These are phyloP conservation scores for Desmodesmus armatus DNA, from an alignment of 139 green algal genomes.

Conservation along the genomic window DNA sequence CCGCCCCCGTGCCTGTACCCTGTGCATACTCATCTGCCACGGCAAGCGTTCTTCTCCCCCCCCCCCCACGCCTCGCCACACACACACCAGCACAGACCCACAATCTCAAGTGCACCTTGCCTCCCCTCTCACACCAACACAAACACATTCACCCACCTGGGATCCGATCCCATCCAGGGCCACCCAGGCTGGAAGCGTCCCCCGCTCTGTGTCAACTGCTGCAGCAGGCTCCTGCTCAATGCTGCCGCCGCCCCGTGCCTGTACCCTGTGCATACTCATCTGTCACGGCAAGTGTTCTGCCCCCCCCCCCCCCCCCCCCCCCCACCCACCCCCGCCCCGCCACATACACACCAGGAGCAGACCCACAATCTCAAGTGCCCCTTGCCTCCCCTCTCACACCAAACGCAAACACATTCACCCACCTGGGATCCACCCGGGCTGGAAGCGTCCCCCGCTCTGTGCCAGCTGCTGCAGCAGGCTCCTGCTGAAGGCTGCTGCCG, in stretches of 20 bases:
- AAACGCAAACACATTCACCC: not conserved
- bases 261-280: too few relatives aligned
- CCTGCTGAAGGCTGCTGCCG: not conserved
- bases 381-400: too few relatives aligned
- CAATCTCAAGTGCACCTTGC: not conserved
- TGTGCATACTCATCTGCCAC: too few relatives aligned
- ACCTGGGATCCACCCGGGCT: conserved; percentile 36
- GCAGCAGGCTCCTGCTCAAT: conserved; percentile 16
- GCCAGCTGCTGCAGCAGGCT: conserved; percentile 23
- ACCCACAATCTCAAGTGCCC: not conserved
- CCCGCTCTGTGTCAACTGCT: not conserved
- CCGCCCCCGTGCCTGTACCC: too few relatives aligned
- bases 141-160: conserved; percentile 27
- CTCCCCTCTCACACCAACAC: not conserved
- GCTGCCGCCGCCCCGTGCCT: not conserved
- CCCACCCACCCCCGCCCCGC: too few relatives aligned
- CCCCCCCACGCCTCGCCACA: too few relatives aligned
- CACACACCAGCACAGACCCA: not conserved
- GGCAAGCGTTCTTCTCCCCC: too few relatives aligned
- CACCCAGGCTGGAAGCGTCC: conserved; percentile 3
- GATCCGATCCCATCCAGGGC: too few relatives aligned
- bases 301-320: too few relatives aligned
- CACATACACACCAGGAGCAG: not conserved
- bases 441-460: not conserved
- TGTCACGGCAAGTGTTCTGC: too few relatives aligned